A percentile compares a stretch with the other conserved stretches of the same genome.
Evolutionary conservation across 2,329 filamentous ascomycete species (phyloP).

Genomic region (Ophiostoma sp.): DNA sequence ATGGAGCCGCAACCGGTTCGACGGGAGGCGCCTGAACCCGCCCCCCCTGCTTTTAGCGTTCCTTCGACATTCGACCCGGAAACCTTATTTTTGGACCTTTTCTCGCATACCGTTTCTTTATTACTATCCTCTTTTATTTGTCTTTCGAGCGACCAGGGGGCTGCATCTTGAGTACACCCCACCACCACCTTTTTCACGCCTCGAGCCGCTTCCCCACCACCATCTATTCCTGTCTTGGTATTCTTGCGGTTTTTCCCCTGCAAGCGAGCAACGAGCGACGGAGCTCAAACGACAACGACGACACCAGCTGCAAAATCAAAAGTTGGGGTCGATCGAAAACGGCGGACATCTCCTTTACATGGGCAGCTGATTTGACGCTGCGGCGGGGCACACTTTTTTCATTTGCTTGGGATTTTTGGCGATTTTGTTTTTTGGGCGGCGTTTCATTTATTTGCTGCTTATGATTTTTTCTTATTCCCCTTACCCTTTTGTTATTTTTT

Average conservation of each 20-base stretch:
- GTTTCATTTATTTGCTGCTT: constrained; percentile 17
- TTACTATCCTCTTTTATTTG: constrained; percentile 24
- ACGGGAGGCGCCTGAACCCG: constrained; percentile 28
- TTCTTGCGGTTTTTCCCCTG: not conserved
- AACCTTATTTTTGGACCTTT: constrained; percentile 27
- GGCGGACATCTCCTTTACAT: not conserved
- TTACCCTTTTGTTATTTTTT: not conserved
- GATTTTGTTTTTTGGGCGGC: constrained; percentile 13
- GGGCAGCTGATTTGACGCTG: not conserved
- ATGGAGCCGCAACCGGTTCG: constrained; percentile 22
- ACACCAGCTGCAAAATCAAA: not conserved
- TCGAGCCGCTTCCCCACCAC: constrained; percentile 21
- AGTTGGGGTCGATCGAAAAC: constrained; percentile 2
- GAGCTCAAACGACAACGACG: constrained; percentile 10
- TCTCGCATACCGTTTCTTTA: constrained; percentile 24
- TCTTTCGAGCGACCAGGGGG: constrained; percentile 28
- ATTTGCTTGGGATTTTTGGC: constrained; percentile 8
- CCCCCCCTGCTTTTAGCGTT: constrained; percentile 30
- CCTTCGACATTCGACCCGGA: constrained; percentile 22
- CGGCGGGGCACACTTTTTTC: not conserved
- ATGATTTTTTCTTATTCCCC: constrained; percentile 2
- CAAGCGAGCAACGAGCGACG: constrained; percentile 4
- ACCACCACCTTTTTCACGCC: constrained; percentile 27
- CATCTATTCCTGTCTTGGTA: constrained; percentile 12
- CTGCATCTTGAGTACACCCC: constrained; percentile 31